These are phyloP conservation scores for Phytopythium cucurbitacearum DNA, from an alignment of 352 stramenopile genomes.

Conservation along the genomic window DNA sequence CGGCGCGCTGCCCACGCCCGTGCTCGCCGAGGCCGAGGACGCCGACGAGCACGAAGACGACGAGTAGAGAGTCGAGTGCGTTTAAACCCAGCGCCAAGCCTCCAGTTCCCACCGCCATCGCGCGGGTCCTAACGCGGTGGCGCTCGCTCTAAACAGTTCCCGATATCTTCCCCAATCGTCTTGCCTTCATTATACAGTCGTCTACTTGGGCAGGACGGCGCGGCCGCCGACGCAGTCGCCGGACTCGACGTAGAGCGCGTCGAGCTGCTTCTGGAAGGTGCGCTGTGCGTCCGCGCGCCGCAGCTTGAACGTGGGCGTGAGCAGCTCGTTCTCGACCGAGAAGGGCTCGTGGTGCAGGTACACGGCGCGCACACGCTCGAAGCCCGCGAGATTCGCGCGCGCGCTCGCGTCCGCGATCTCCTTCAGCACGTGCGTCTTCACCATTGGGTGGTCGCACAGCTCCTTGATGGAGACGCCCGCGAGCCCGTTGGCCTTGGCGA, in stretches of 20 bases:
- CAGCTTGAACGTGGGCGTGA: conserved; percentile 98
- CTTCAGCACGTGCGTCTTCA: conserved; percentile 37
- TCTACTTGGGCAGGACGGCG: neutral
- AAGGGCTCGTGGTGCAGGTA: conserved; percentile 90
- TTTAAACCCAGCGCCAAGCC: conserved; percentile 6
- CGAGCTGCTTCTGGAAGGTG: conserved; percentile 61
- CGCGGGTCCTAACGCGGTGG: too few species aligned
- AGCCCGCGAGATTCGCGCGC: conserved; percentile 80
- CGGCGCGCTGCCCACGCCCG: conserved; percentile 49
- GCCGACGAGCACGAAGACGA: conserved; percentile 24
- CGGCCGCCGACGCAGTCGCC: conserved; percentile 40
- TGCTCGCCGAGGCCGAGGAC: conserved; percentile 46
- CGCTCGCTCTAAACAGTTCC: too few species aligned
- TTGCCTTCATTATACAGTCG: neutral
- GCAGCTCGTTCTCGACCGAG: conserved; percentile 90
- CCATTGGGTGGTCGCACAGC: conserved; percentile 45
- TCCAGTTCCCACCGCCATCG: neutral
- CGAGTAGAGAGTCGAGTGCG: too few species aligned
- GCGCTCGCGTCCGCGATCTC: conserved; percentile 51
- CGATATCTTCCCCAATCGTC: neutral
- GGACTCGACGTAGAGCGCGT: conserved; percentile 60
- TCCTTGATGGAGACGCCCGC: conserved; percentile 15
- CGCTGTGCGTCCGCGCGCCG: conserved; percentile 76
- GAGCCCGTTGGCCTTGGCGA: conserved; percentile 34
- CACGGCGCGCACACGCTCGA: conserved; percentile 91